Evolutionary conservation across 2,329 filamentous ascomycete species (phyloP), one percentile per base, ranked within the genome.

Genomic region (Monascus ruber): DNA sequence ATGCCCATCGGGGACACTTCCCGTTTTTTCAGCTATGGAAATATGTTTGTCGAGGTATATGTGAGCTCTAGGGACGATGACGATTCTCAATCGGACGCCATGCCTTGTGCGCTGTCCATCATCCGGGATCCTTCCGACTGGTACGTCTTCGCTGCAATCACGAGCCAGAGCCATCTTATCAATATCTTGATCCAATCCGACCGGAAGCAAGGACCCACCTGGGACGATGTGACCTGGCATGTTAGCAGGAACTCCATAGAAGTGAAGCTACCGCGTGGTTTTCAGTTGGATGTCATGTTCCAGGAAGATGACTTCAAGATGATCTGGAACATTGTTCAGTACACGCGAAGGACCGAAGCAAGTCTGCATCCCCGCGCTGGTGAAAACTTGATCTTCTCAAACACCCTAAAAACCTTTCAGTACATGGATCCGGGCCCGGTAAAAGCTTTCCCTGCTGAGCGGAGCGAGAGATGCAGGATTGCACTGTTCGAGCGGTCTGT

Each of bases 141-240:
- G 41, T 77, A 78, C 37, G 73, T 88, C 5, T 77, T 80, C 37
- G 79, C 87, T 37, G 69, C 84, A 4, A 72, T 94, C 40, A 79
- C 83, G 9, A 94, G 83, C 58, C 86, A 94, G 60, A 83, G 79
- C 49, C 81, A 83, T 9, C 71, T 82, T 17, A 72, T 94, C 42
- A 85, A 87, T 48, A 65, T 94, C 29, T 69, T 74, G 35, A 78
- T 95, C 9, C 81, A 84, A 51, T 69, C 73, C 25, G 79, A 79
- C 52, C 79, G 79, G 49, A 77, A 74, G 47, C 65, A 70, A 5
- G 83, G 83, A 0, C 76, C 83, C 1, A 80, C 76, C 0, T 94
- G 87, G 87, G 77, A 85, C 5, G 83, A 91, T 55, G 75, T 94
- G 4, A 73, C 77, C 33, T 94, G 87, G 87, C 80, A 80, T 41